A percentile compares a stretch with the other conserved stretches of the same genome.
phyloP scores from a whole-genome alignment of 2,329 filamentous ascomycete genomes.

The Neonectria neomacrospora region DNA sequence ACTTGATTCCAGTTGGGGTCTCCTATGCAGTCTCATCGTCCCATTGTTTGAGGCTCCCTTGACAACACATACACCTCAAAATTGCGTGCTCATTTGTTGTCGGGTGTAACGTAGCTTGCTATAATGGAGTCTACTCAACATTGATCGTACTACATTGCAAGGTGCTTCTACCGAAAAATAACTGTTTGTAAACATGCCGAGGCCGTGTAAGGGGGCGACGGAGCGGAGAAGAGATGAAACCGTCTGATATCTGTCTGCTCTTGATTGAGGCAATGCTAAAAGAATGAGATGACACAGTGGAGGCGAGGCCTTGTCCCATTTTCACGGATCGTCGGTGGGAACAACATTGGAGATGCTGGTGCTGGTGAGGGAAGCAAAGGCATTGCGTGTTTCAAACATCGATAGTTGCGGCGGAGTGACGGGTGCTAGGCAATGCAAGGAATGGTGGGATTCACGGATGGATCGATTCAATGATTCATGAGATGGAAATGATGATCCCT shows the following conservation, averaged over 20 bases:
- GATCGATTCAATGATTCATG: conserved; percentile 1
- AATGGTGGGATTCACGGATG: conserved; percentile 6
- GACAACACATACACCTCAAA: conserved; percentile 4
- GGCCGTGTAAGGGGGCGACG: conserved; percentile 7
- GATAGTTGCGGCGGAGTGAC: conserved; percentile 7
- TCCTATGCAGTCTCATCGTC: background rate
- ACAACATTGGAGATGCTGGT: conserved; percentile 2
- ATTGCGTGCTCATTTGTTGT: background rate
- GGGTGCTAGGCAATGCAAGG: conserved; percentile 5
- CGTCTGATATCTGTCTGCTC: background rate
- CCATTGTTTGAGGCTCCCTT: conserved; percentile 3
- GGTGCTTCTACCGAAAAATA: conserved; percentile 1
- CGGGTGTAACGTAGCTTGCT: background rate
- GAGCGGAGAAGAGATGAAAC: conserved; percentile 5
- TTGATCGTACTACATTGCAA: background rate
- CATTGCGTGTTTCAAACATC: conserved; percentile 13
- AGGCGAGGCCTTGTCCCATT: no score
- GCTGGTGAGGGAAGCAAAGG: conserved; percentile 4
- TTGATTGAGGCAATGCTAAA: background rate
- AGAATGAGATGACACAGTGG: no score
- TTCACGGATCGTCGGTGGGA: background rate
- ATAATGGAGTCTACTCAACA: conserved; percentile 1
- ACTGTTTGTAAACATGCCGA: conserved; percentile 8
- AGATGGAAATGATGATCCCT: background rate
- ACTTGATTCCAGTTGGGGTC: background rate